A percentile compares a stretch with the other conserved stretches of the same genome.
Evolutionary conservation across 2,329 filamentous ascomycete genomes (phyloP).

Genomic region (Triangularia verruculosa): DNA sequence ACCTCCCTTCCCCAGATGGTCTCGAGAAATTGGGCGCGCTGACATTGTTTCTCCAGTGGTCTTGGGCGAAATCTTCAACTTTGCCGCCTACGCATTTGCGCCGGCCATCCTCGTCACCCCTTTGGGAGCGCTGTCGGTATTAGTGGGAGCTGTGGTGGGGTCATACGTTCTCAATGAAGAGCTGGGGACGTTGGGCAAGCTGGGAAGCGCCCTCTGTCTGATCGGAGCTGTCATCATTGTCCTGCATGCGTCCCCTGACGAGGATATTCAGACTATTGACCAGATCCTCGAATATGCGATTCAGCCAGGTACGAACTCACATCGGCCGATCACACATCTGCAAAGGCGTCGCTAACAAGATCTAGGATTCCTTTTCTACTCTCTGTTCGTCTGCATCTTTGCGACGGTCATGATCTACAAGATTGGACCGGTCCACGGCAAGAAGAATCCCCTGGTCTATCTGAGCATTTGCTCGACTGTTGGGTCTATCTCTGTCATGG

Average conservation of each 20-base stretch:
- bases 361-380: conserved; percentile 86
- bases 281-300: conserved; percentile 88
- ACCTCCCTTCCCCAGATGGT: neutral
- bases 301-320: conserved; percentile 68
- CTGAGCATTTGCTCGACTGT: conserved; percentile 97
- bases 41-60: conserved; percentile 60
- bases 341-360: conserved; percentile 1
- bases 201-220: conserved; percentile 93
- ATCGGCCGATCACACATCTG: neutral
- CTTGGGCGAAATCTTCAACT: conserved; percentile 92
- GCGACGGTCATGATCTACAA: conserved; percentile 95
- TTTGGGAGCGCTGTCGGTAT: conserved; percentile 85
- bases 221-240: conserved; percentile 97
- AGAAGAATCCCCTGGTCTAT: conserved; percentile 93
- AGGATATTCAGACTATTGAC: conserved; percentile 87
- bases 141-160: conserved; percentile 91
- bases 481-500: conserved; percentile 97
- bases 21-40: conserved; percentile 8
- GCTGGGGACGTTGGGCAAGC: conserved; percentile 84
- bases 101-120: conserved; percentile 98
- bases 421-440: conserved; percentile 83
- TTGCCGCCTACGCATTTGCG: conserved; percentile 96
- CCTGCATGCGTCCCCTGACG: conserved; percentile 90
- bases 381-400: conserved; percentile 74
- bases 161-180: conserved; percentile 92